Percentiles rank a stretch among this genome's conserved stretches.
phyloP scores from a whole-genome alignment of 176 grass and related monocot genomes.

The Rhipidocladum racemiflorum region DNA sequence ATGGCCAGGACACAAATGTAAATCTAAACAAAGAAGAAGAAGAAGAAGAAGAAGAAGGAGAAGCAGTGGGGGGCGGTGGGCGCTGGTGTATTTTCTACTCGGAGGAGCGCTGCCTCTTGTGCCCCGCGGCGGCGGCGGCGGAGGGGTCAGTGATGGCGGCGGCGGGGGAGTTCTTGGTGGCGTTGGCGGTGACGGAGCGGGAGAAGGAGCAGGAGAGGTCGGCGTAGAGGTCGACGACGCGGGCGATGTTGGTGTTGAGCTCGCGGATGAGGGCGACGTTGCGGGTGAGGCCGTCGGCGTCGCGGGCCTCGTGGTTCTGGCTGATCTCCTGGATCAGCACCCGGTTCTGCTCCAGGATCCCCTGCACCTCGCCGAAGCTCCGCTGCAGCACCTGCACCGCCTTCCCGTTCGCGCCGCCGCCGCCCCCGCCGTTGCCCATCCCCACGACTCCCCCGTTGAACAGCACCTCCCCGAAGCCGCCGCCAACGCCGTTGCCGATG shows the following conservation, averaged over 20 bases:
- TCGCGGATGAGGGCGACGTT: constrained; percentile 59
- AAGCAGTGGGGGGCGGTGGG: neutral
- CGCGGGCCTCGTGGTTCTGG: constrained; percentile 56
- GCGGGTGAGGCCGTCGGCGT: constrained; percentile 44
- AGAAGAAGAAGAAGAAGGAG: neutral
- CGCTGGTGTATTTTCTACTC: neutral
- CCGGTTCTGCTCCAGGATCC: constrained; percentile 58
- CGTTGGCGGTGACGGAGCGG: constrained; percentile 18
- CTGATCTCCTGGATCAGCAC: constrained; percentile 66
- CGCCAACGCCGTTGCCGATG: neutral
- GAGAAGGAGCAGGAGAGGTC: constrained; percentile 46
- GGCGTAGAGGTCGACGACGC: constrained; percentile 51
- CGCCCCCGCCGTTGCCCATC: neutral
- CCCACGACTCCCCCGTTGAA: neutral
- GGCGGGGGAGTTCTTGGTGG: neutral
- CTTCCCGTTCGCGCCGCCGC: neutral
- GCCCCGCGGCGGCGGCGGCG: neutral
- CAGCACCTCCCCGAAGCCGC: neutral
- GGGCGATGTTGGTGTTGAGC: constrained; percentile 63
- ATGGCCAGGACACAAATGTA: neutral
- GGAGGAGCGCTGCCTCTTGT: constrained; percentile 31
- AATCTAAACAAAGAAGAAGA: neutral
- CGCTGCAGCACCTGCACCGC: constrained; percentile 34
- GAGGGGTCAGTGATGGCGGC: neutral
- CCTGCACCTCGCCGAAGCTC: constrained; percentile 45